Conservation (phyloP, 1,284 basidiomycete genomes). For the Paramarasmius palmivorus region DNA sequence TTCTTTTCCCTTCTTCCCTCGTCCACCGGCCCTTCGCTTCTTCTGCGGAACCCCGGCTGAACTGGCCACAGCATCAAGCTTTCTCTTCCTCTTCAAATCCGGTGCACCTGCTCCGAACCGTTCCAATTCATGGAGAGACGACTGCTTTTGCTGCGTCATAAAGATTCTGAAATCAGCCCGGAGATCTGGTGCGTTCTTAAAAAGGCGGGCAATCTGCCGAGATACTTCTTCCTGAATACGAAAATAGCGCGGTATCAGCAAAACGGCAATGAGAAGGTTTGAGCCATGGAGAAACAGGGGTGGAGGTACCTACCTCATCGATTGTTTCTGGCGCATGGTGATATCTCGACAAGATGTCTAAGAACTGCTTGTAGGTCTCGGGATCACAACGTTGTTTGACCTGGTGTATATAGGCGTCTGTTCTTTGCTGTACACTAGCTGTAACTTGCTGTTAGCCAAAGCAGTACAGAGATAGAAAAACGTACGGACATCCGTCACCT, state of each 20-base stretch:
- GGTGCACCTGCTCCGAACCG: slow-evolving; percentile 19
- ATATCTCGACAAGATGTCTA: slow-evolving; percentile 83
- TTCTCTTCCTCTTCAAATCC: slow-evolving; percentile 28
- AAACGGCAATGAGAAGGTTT: slow-evolving; percentile 35
- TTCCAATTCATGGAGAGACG: slow-evolving; percentile 38
- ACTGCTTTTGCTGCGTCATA: slow-evolving; percentile 70
- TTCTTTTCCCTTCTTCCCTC: slow-evolving; percentile 35
- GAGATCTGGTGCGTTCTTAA: slow-evolving; percentile 88
- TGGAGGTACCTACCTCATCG: slow-evolving; percentile 67
- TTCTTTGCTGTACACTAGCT: slow-evolving; percentile 5
- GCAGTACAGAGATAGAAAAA: background rate
- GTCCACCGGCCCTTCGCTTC: slow-evolving; percentile 58
- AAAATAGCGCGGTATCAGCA: slow-evolving; percentile 22
- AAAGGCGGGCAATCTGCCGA: slow-evolving; percentile 81
- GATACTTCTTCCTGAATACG: slow-evolving; percentile 69
- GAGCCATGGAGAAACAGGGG: slow-evolving; percentile 38
- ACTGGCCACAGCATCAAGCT: slow-evolving; percentile 34
- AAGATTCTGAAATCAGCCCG: slow-evolving; percentile 92
- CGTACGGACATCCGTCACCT: background rate
- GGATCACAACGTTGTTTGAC: slow-evolving; percentile 96
- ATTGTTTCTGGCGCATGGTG: slow-evolving; percentile 52
- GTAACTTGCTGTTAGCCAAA: background rate
- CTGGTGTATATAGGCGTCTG: slow-evolving; percentile 89
- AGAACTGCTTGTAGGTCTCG: slow-evolving; percentile 92
- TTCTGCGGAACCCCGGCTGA: slow-evolving; percentile 45